A percentile compares a stretch with the other conserved stretches of the same genome.
These are phyloP conservation scores for Boletus sensibilis DNA, from an alignment of 768 basidiomycete species.

Conservation along the genomic window DNA sequence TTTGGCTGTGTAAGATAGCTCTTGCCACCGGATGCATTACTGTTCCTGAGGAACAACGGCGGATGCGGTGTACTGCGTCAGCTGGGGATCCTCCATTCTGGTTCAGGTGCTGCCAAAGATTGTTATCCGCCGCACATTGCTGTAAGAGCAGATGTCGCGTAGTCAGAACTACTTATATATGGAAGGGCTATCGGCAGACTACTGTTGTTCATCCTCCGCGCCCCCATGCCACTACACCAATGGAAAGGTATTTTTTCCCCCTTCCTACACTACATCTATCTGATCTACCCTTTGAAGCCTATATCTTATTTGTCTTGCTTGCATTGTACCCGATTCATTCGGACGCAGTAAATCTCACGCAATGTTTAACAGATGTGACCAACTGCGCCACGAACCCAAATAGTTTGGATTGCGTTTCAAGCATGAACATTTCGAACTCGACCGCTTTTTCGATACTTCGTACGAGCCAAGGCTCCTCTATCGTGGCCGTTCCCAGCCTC, in stretches of 20 bases:
- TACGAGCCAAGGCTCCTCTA: slow-evolving; percentile 3
- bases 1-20: background rate
- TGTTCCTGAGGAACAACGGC: too few relatives aligned
- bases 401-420: slow-evolving; percentile 1
- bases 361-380: slow-evolving; percentile 11
- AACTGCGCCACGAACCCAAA: background rate
- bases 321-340: background rate
- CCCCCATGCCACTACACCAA: slow-evolving; percentile 2
- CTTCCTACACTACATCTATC: background rate
- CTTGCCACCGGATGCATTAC: background rate
- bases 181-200: background rate
- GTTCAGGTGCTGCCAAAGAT: background rate
- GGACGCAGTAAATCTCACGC: slow-evolving; percentile 4
- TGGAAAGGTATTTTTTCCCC: slow-evolving; percentile 3
- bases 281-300: slow-evolving; percentile 4
- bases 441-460: slow-evolving; percentile 17
- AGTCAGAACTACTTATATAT: background rate
- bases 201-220: too few relatives aligned
- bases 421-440: background rate
- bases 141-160: background rate
- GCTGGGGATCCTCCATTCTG: too few relatives aligned
- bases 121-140: background rate
- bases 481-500: background rate
- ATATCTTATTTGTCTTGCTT: background rate
- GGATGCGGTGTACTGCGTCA: background rate